Conservation (phyloP, 2,329 filamentous ascomycete species). For the Zasmidium cellare region DNA sequence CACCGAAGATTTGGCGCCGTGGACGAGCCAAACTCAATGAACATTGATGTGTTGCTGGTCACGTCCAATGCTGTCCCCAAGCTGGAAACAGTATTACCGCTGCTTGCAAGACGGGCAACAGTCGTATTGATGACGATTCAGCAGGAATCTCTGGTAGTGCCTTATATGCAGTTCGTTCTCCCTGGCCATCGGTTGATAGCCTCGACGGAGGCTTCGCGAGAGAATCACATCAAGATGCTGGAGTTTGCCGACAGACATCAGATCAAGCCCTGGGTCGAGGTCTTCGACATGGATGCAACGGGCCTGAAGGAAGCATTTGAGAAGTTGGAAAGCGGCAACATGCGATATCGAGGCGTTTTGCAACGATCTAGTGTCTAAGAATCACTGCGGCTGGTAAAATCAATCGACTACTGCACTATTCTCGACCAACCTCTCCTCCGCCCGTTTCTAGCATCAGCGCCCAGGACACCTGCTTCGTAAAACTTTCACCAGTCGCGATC, state of each 20-base stretch:
- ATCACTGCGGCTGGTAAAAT: no score
- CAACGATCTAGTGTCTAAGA: no score
- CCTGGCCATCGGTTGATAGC: slow-evolving; percentile 35
- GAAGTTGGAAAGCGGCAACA: slow-evolving; percentile 42
- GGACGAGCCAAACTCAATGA: slow-evolving; percentile 11
- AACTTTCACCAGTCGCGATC: no score
- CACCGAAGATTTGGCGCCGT: slow-evolving; percentile 1
- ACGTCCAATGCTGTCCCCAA: slow-evolving; percentile 33
- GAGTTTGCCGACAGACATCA: slow-evolving; percentile 43
- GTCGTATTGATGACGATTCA: slow-evolving; percentile 39
- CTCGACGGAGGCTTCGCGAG: slow-evolving; percentile 32
- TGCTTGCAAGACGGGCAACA: slow-evolving; percentile 32
- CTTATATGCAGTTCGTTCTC: slow-evolving; percentile 37
- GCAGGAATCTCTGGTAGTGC: slow-evolving; percentile 28
- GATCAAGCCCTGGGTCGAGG: slow-evolving; percentile 47
- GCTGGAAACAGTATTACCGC: slow-evolving; percentile 26
- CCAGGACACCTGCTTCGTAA: no score
- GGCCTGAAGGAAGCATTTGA: slow-evolving; percentile 45
- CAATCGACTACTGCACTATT: no score
- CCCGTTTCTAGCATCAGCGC: no score
- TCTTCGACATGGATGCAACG: slow-evolving; percentile 42
- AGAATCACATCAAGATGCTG: slow-evolving; percentile 43
- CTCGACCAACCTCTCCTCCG: no score
- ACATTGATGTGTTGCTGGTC: slow-evolving; percentile 33
- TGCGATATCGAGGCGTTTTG: slow-evolving; percentile 48